Evolutionary conservation across 257 asterid genomes (phyloP).

Genomic region (Solanum tarijense): DNA sequence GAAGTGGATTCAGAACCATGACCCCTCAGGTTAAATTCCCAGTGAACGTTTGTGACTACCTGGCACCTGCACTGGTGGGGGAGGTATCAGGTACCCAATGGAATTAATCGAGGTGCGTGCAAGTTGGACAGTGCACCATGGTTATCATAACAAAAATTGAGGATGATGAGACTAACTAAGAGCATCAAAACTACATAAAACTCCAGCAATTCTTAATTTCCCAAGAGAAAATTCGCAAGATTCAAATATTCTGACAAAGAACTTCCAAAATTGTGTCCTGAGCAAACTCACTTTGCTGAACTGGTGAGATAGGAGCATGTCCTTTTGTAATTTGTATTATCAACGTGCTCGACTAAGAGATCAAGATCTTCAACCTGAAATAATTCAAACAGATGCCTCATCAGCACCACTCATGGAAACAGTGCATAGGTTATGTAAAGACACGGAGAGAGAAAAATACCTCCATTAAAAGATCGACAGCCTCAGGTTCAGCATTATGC

Average conservation of each 20-base stretch:
- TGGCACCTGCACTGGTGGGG: neutral
- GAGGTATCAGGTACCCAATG: neutral
- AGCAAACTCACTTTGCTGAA: slow-evolving; percentile 65
- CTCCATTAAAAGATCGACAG: slow-evolving; percentile 79
- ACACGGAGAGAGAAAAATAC: slow-evolving; percentile 16
- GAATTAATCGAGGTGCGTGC: neutral
- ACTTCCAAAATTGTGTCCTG: neutral
- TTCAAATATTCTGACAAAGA: neutral
- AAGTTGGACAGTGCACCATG: neutral
- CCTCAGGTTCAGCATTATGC: slow-evolving; percentile 97
- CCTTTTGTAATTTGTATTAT: slow-evolving; percentile 55
- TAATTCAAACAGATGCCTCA: neutral
- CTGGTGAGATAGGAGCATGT: slow-evolving; percentile 85
- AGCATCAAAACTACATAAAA: neutral
- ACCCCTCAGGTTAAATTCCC: neutral
- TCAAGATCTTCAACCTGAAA: slow-evolving; percentile 91
- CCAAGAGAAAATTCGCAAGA: neutral
- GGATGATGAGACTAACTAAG: neutral
- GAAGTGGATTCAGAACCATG: neutral
- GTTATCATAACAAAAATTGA: neutral
- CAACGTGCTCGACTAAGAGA: slow-evolving; percentile 61
- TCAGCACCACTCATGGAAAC: neutral
- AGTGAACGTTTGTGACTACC: neutral
- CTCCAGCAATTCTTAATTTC: neutral
- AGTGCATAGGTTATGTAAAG: neutral